These are phyloP conservation scores for Fusarium odoratissimum DNA, from an alignment of 2,329 filamentous ascomycete species.

Conservation along the genomic window DNA sequence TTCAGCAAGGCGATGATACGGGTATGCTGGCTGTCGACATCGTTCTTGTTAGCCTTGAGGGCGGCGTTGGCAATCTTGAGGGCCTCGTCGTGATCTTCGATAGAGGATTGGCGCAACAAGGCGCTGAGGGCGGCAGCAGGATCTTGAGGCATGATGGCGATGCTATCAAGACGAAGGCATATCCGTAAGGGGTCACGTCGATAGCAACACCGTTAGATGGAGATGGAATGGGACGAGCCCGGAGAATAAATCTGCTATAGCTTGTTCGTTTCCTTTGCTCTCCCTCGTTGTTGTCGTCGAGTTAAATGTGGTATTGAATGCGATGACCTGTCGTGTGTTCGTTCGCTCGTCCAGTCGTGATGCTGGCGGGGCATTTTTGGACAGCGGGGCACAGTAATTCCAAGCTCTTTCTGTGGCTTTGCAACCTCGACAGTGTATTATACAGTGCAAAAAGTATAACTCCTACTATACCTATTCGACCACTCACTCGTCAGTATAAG, in stretches of 20 bases:
- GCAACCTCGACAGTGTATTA: constrained; percentile 28
- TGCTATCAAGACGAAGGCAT: constrained; percentile 43
- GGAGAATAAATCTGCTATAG: not conserved
- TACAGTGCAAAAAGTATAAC: not conserved
- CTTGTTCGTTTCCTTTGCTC: constrained; percentile 1
- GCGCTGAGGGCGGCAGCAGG: constrained; percentile 63
- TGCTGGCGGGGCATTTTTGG: constrained; percentile 47
- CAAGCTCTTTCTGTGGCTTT: constrained; percentile 31
- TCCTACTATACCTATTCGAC: not conserved
- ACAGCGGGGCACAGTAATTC: constrained; percentile 43
- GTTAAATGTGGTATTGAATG: constrained; percentile 12
- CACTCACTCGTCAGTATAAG: not conserved
- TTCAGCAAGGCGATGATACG: constrained; percentile 81
- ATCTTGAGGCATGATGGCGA: constrained; percentile 55
- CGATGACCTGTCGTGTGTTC: constrained; percentile 35
- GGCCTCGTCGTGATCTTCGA: constrained; percentile 79
- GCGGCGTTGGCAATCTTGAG: constrained; percentile 72
- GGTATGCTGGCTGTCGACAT: constrained; percentile 72
- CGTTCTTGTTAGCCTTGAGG: constrained; percentile 69
- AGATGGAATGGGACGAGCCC: not conserved
- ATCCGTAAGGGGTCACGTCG: constrained; percentile 18
- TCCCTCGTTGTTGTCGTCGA: constrained; percentile 14
- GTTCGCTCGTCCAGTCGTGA: constrained; percentile 14
- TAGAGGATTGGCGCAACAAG: constrained; percentile 65
- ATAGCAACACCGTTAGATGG: not conserved